Percentiles rank a stretch among this genome's conserved stretches.
These are phyloP conservation scores for Sporobolomyces roseus DNA, from an alignment of 768 basidiomycete genomes.

Conservation along the genomic window DNA sequence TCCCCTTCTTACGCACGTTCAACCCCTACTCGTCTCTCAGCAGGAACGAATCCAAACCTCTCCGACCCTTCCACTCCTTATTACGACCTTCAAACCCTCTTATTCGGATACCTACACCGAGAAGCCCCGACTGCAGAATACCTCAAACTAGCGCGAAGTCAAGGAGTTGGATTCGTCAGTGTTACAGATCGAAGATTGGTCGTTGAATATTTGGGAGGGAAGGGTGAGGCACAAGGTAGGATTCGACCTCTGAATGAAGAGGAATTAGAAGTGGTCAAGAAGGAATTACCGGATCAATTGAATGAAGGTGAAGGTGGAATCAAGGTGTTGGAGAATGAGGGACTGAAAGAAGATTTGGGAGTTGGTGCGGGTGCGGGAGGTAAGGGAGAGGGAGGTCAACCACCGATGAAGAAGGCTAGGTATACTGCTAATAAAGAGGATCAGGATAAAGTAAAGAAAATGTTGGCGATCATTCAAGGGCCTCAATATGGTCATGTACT, in stretches of 20 bases:
- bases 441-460: slow-evolving; percentile 78
- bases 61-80: slow-evolving; percentile 55
- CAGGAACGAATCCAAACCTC: slow-evolving; percentile 58
- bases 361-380: slow-evolving; percentile 43
- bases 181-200: slow-evolving; percentile 81
- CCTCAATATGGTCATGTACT: slow-evolving; percentile 57
- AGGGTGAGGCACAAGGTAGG: slow-evolving; percentile 50
- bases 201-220: slow-evolving; percentile 77
- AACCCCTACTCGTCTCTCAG: slow-evolving; percentile 61
- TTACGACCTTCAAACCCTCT: slow-evolving; percentile 74
- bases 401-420: slow-evolving; percentile 63
- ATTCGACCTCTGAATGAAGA: slow-evolving; percentile 48
- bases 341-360: too few species aligned
- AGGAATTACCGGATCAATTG: neutral
- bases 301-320: too few species aligned
- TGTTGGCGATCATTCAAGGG: slow-evolving; percentile 53
- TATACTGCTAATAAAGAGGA: slow-evolving; percentile 76
- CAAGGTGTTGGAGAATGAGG: neutral
- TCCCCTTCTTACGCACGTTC: slow-evolving; percentile 54
- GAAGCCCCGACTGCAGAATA: slow-evolving; percentile 78
- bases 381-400: slow-evolving; percentile 43
- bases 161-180: slow-evolving; percentile 71
- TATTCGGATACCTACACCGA: slow-evolving; percentile 73
- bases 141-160: slow-evolving; percentile 75
- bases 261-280: slow-evolving; percentile 49